Percentiles rank a stretch among this genome's conserved stretches.
Conservation (phyloP, 805 yeast species). For the Ogataea methylovora region DNA sequence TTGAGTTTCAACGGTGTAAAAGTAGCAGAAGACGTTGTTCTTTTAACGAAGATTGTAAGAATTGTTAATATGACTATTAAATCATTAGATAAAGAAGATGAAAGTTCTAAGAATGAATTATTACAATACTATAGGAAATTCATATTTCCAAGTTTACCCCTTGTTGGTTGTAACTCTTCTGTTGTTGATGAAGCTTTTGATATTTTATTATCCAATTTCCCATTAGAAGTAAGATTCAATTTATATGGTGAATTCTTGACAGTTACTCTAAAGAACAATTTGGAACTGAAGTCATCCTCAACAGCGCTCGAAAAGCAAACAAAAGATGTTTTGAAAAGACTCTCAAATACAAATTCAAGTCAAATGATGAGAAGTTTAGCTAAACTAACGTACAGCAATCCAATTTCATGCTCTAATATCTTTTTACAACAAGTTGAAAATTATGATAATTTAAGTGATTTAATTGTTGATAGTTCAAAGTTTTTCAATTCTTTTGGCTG, state of each 20-base stretch:
- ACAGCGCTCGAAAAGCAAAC: slow-evolving; percentile 72
- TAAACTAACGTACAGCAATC: slow-evolving; percentile 65
- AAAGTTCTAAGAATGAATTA: slow-evolving; percentile 33
- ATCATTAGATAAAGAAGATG: slow-evolving; percentile 4
- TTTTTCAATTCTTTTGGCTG: slow-evolving; percentile 73
- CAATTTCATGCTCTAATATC: slow-evolving; percentile 66
- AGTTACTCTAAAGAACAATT: slow-evolving; percentile 46
- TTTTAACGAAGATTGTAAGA: slow-evolving; percentile 54
- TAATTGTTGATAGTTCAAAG: slow-evolving; percentile 72
- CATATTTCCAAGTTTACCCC: slow-evolving; percentile 47
- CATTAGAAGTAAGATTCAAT: slow-evolving; percentile 60
- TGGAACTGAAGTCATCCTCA: slow-evolving; percentile 49
- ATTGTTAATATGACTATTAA: slow-evolving; percentile 30
- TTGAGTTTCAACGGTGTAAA: slow-evolving; percentile 49
- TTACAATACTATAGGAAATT: slow-evolving; percentile 55
- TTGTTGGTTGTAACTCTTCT: slow-evolving; percentile 48
- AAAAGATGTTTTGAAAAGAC: slow-evolving; percentile 66
- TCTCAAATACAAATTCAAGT: slow-evolving; percentile 71
- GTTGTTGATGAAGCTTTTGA: slow-evolving; percentile 53
- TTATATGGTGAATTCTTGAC: slow-evolving; percentile 73
- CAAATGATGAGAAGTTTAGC: slow-evolving; percentile 70
- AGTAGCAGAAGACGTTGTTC: slow-evolving; percentile 37
- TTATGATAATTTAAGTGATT: slow-evolving; percentile 75
- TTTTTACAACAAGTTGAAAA: slow-evolving; percentile 81
- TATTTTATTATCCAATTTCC: slow-evolving; percentile 39